Conservation (phyloP, 768 basidiomycete species). For the Boletus tylopilopsis region DNA sequence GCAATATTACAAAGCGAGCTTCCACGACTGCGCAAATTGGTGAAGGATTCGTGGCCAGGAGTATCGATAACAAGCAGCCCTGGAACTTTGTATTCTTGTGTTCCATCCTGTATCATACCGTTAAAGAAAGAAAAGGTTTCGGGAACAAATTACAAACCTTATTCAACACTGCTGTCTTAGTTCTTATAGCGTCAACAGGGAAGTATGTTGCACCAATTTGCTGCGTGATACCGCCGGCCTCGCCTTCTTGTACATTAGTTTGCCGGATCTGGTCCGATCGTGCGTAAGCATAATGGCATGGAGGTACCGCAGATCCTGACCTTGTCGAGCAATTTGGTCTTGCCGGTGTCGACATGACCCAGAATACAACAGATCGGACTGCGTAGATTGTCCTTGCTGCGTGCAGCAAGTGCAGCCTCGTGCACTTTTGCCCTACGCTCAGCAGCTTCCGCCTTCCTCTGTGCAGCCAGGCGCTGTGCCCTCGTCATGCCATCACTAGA, state of each 20-base stretch:
- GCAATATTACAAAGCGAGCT: conserved; percentile 98
- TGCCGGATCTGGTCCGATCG: conserved; percentile 76
- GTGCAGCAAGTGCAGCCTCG: conserved; percentile 79
- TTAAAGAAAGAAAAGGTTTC: conserved; percentile 6
- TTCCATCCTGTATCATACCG: conserved; percentile 51
- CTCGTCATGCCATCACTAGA: conserved; percentile 66
- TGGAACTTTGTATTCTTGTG: conserved; percentile 93
- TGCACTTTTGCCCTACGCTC: conserved; percentile 75
- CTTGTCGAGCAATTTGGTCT: conserved; percentile 97
- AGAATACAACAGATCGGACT: conserved; percentile 98
- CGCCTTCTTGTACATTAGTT: conserved; percentile 99
- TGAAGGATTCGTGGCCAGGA: conserved; percentile 99
- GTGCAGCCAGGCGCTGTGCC: conserved; percentile 61
- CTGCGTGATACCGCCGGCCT: conserved; percentile 99
- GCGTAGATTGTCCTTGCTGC: conserved; percentile 86
- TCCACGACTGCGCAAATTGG: conserved; percentile 91
- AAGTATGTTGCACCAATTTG: conserved; percentile 99
- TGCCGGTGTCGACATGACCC: conserved; percentile 99
- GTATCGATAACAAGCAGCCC: conserved; percentile 97
- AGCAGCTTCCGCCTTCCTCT: conserved; percentile 82
- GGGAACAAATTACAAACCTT: conserved; percentile 47
- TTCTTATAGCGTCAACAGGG: conserved; percentile 90
- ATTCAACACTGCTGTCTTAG: conserved; percentile 93
- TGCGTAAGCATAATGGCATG: conserved; percentile 2
- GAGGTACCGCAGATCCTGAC: conserved; percentile 37